phyloP scores from a whole-genome alignment of 768 basidiomycete genomes.

The Exidia glandulosa region DNA sequence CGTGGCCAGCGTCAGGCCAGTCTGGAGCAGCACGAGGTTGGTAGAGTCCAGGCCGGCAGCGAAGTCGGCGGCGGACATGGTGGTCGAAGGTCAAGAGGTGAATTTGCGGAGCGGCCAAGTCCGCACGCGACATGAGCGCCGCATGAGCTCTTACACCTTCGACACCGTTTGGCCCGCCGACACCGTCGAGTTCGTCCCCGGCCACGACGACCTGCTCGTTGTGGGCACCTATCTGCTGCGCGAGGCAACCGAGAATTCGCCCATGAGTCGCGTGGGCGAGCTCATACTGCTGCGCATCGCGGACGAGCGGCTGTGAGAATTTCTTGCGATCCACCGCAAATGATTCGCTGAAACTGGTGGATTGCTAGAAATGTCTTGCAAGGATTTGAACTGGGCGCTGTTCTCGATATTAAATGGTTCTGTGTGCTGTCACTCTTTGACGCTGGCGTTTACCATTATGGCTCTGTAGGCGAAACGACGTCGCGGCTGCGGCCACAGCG shows the following conservation, averaged over 20 bases:
- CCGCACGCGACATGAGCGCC: too few species aligned
- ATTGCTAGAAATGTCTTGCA: conserved; percentile 41
- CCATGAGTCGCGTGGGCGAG: background rate
- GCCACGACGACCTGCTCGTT: conserved; percentile 52
- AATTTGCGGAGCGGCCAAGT: too few species aligned
- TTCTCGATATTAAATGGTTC: conserved; percentile 90
- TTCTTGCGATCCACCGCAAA: conserved; percentile 7
- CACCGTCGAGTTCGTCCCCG: conserved; percentile 72
- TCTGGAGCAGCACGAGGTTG: conserved; percentile 52
- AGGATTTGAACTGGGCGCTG: conserved; percentile 61
- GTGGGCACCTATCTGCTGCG: conserved; percentile 89
- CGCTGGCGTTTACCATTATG: background rate
- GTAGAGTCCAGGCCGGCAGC: conserved; percentile 60
- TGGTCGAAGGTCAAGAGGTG: too few species aligned
- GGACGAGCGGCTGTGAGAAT: conserved; percentile 25
- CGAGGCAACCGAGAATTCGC: conserved; percentile 19
- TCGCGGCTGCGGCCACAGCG: background rate
- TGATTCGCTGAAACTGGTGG: background rate
- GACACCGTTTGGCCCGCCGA: conserved; percentile 84
- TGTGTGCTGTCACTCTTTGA: background rate
- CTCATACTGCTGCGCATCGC: conserved; percentile 4
- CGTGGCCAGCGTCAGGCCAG: conserved; percentile 48
- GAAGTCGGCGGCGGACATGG: conserved; percentile 36
- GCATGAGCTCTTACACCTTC: conserved; percentile 12
- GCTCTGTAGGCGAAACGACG: background rate